Evolutionary conservation across 352 stramenopile genomes (phyloP), one percentile per base, ranked within the genome.

Genomic region (Globisporangium cederbergense): DNA sequence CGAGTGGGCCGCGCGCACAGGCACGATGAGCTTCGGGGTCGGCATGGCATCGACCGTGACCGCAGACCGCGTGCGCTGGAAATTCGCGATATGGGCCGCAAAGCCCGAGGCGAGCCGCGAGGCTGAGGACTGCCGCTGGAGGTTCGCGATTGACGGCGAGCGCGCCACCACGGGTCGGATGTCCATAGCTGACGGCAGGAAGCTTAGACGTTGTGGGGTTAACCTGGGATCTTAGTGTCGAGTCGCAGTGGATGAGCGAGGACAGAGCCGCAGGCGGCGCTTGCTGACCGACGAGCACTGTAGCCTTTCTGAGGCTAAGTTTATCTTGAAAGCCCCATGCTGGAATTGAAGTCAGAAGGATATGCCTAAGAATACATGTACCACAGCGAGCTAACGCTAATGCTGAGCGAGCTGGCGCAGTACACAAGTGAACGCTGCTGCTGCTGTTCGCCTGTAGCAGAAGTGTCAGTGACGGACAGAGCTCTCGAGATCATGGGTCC

Each of bases 1-100:
- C 14, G 60, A 66, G 51, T 49, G 42, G 3, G 2, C 22, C 0
- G 3, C 30, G 7, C 42, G 60, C 30, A 66, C 7, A 2, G 60
- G 60, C 16, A 66, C 42, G 18, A 61, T 38, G 49, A 46, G 28
- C 49, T 65, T 65, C 11, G 47, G 20, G 9, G 36, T n/a, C 9
- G 28, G n/a, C 3, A 36, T 6, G 1, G 16, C 6, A 7, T 58
- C 36, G 47, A 30, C 6, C 58, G 49, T 30, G 34, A 65, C 38
- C 18, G 18, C 32, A 16, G 36, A 65, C 4, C 59, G 49, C 16
- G 49, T 52, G 59, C 22, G 25, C 38, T 58, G 49, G 36, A 65
- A 65, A 2, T 1, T 51, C 59, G 11, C 34, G 59, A 65, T 58
- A 36, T 57, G 40, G 34, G 59, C 28, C 22, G 36, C 49, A 25